These are phyloP conservation scores for Metschnikowia drakensbergensis DNA, from an alignment of 805 yeast species.

Conservation along the genomic window DNA sequence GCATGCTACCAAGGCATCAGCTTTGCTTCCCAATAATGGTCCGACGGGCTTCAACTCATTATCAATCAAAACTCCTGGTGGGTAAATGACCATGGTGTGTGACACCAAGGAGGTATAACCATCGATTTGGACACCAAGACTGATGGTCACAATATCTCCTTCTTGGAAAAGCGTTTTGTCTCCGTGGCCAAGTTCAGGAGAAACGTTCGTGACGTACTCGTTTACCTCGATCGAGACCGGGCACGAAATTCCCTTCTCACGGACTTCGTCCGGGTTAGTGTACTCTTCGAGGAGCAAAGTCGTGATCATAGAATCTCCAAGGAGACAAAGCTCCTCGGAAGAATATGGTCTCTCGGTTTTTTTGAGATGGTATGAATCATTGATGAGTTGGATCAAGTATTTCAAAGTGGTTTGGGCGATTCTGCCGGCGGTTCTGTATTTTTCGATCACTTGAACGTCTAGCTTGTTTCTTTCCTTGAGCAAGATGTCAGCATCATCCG, in stretches of 20 bases:
- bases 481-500: slow-evolving; percentile 68
- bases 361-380: slow-evolving; percentile 65
- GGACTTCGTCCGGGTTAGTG: slow-evolving; percentile 49
- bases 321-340: slow-evolving; percentile 69
- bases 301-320: slow-evolving; percentile 73
- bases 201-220: slow-evolving; percentile 70
- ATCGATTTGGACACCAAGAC: slow-evolving; percentile 89
- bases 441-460: slow-evolving; percentile 59
- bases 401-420: slow-evolving; percentile 77
- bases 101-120: slow-evolving; percentile 87
- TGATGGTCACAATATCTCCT: slow-evolving; percentile 84
- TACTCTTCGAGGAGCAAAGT: slow-evolving; percentile 58
- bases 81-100: slow-evolving; percentile 83
- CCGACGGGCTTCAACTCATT: slow-evolving; percentile 52
- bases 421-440: slow-evolving; percentile 87
- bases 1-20: slow-evolving; percentile 87
- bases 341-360: slow-evolving; percentile 45
- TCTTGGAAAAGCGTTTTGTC: slow-evolving; percentile 44
- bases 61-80: slow-evolving; percentile 47
- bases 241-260: slow-evolving; percentile 87
- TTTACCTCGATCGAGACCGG: slow-evolving; percentile 90
- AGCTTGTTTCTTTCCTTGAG: slow-evolving; percentile 70
- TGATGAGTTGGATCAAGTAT: slow-evolving; percentile 62
- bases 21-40: slow-evolving; percentile 78
- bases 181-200: slow-evolving; percentile 77